Percentiles rank a stretch among this genome's conserved stretches.
phyloP scores from a whole-genome alignment of 495 filamentous ascomycete genomes.

The Neurospora sp. region DNA sequence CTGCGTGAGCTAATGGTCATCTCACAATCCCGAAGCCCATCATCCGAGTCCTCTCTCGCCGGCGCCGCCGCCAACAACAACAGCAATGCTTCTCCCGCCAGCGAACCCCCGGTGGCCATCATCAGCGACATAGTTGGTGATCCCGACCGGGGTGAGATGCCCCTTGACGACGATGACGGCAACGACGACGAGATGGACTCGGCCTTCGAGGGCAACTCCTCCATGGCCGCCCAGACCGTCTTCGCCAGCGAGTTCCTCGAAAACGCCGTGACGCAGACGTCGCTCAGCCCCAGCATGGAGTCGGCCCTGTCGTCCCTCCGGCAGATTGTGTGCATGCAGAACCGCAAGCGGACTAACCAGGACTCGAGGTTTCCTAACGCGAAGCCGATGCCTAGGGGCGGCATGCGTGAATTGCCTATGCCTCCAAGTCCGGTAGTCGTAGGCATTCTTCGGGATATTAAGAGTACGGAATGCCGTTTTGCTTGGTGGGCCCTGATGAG shows the following conservation, averaged over 20 bases:
- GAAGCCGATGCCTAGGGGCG: slow-evolving; percentile 30
- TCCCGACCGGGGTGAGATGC: background rate
- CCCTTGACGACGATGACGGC: slow-evolving; percentile 1
- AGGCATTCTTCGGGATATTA: slow-evolving; percentile 38
- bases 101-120: background rate
- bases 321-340: slow-evolving; percentile 45
- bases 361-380: slow-evolving; percentile 35
- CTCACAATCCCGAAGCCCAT: slow-evolving; percentile 6
- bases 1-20: slow-evolving; percentile 33
- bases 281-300: slow-evolving; percentile 43
- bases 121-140: slow-evolving; percentile 3
- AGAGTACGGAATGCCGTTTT: slow-evolving; percentile 2
- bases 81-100: background rate
- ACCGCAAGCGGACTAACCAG: slow-evolving; percentile 23
- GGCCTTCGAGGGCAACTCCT: slow-evolving; percentile 51
- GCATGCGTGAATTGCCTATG: slow-evolving; percentile 42
- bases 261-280: slow-evolving; percentile 45
- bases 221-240: slow-evolving; percentile 50
- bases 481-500: too few relatives aligned
- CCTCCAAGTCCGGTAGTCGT: slow-evolving; percentile 45
- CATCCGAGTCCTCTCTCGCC: background rate
- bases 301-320: slow-evolving; percentile 48
- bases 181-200: slow-evolving; percentile 31
- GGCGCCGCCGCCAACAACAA: background rate
- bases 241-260: slow-evolving; percentile 56